Evolutionary conservation across 208 protist genomes (phyloP), one percentile per base, ranked within the genome.

Genomic region (Trypanosoma vivax): DNA sequence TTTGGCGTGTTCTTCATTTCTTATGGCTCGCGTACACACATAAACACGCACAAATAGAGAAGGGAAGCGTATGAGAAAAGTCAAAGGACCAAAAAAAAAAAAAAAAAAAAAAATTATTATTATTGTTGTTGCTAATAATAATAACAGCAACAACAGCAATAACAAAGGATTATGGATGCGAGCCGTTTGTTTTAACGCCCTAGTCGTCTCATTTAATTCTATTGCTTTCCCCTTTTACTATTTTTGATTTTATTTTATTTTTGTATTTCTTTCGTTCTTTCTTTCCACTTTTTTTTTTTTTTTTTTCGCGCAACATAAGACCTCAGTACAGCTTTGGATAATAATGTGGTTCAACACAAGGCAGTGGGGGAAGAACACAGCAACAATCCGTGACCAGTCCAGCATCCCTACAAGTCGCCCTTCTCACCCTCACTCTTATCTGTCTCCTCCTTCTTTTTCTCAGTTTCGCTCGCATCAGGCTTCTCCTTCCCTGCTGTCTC

Each of bases 391-490:
- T 25, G 24, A 5, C 25, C 10, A 45, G 3, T n/a, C 1, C 42
- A 48, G 2, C 2, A 24, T n/a, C 24, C 45, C 33, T 56, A 61
- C 31, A 64, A 34, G 41, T 70, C 53, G 18, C 60, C 45, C 13
- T 52, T 56, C 9, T 71, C 69, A 0, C 13, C 43, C 27, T 50
- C 30, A 29, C 14, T 37, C 10, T 34, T 41, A 2, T 56, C 23
- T 37, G 16, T 18, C 14, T 61, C 35, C 11, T 18, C 23, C 21
- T 50, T 50, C 23, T 30, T 58, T 7, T 43, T 18, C 31, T 77
- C 52, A 34, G 53, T 33, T 35, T 24, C 29, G 11, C 43, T 48
- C 18, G 51, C n/a, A 29, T 57, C 50, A 25, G 40, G 53, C 19
- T 70, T 14, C 2, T 38, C 47, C 23, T 42, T 54, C n/a, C n/a